Evolutionary conservation across 495 filamentous ascomycete genomes (phyloP).

Genomic region (Neurospora cerealis): DNA sequence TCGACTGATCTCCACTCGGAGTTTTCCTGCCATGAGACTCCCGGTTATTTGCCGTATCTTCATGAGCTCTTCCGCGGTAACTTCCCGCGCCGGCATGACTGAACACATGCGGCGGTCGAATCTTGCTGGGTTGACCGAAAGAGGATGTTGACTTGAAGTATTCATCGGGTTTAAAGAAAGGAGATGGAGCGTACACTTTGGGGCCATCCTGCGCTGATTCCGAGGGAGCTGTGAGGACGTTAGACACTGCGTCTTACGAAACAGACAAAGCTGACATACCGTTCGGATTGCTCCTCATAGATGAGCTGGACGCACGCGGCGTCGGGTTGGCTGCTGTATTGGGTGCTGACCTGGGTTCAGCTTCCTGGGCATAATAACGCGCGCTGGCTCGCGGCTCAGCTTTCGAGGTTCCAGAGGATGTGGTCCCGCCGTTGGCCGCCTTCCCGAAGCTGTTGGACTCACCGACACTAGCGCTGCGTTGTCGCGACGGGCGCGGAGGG

Average conservation of each 20-base stretch:
- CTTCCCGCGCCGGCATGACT: slow-evolving; percentile 4
- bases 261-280: slow-evolving; percentile 5
- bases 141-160: not conserved
- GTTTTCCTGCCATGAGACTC: not conserved
- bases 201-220: slow-evolving; percentile 7
- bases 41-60: slow-evolving; percentile 1
- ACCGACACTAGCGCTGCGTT: slow-evolving; percentile 21
- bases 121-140: not conserved
- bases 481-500: slow-evolving; percentile 12
- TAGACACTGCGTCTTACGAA: not conserved
- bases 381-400: not conserved
- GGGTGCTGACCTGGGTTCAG: slow-evolving; percentile 16
- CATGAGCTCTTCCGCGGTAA: not conserved
- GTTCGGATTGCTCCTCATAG: slow-evolving; percentile 12
- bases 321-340: slow-evolving; percentile 12
- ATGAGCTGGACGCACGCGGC: slow-evolving; percentile 4
- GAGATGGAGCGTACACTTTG: slow-evolving; percentile 21
- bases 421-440: slow-evolving; percentile 6
- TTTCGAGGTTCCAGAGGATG: not conserved
- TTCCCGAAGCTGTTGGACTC: slow-evolving; percentile 14
- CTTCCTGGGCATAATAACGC: not conserved
- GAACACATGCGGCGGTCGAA: not conserved
- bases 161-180: not conserved
- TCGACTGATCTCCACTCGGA: slow-evolving; percentile 18
- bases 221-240: not conserved